These are phyloP conservation scores for Ampelocalamus luodianensis DNA, from an alignment of 176 grass and related monocot genomes.

Conservation along the genomic window DNA sequence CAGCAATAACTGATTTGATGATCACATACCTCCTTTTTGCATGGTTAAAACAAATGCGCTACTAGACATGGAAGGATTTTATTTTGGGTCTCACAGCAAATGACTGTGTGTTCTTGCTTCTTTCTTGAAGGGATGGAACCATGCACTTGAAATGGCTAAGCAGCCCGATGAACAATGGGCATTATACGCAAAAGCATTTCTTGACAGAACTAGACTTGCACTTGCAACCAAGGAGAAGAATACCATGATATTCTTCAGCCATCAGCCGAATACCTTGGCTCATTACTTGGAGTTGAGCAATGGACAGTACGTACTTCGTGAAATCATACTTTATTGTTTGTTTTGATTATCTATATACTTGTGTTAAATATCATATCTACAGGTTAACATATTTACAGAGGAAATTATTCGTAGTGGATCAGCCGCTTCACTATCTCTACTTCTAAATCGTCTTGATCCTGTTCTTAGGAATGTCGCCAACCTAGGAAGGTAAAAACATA, in stretches of 20 bases:
- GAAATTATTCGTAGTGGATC: conserved; percentile 97
- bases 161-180: conserved; percentile 79
- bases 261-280: conserved; percentile 94
- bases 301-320: conserved; percentile 66
- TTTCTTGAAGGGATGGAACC: conserved; percentile 79
- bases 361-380: conserved; percentile 27
- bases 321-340: conserved; percentile 26
- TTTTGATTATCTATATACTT: conserved; percentile 22
- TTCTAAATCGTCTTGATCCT: conserved; percentile 94
- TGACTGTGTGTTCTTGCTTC: conserved; percentile 23
- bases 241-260: conserved; percentile 86
- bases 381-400: conserved; percentile 92
- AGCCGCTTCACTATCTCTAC: conserved; percentile 74
- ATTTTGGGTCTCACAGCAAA: not conserved
- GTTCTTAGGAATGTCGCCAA: conserved; percentile 83
- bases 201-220: conserved; percentile 91
- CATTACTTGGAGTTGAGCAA: conserved; percentile 78
- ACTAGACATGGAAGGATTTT: not conserved
- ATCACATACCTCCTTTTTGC: not conserved
- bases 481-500: conserved; percentile 72
- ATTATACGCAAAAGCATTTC: conserved; percentile 91
- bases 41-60: not conserved
- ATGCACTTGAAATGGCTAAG: conserved; percentile 79
- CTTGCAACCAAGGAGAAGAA: conserved; percentile 82
- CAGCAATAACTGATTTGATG: not conserved